Evolutionary conservation across 2,329 filamentous ascomycete genomes (phyloP).

Genomic region (Hypoxylon rubiginosum): DNA sequence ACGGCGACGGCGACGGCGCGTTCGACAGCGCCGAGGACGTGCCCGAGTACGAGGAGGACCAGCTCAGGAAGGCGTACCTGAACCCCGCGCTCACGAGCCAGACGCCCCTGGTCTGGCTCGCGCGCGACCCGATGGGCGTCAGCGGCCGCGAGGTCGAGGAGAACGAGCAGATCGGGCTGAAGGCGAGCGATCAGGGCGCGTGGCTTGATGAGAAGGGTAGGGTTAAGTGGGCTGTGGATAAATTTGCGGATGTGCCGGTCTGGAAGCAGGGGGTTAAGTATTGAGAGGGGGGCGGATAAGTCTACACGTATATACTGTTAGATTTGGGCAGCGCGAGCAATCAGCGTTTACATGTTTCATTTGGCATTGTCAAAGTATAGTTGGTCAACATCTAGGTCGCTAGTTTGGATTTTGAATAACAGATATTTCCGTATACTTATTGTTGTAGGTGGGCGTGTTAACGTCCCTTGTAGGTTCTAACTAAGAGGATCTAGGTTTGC

Average conservation of each 20-base stretch:
- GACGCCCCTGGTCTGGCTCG: slow-evolving; percentile 74
- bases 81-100: slow-evolving; percentile 54
- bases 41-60: slow-evolving; percentile 47
- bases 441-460: too few relatives aligned
- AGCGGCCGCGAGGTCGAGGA: slow-evolving; percentile 72
- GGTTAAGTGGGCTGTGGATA: slow-evolving; percentile 43
- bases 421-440: too few relatives aligned
- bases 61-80: slow-evolving; percentile 48
- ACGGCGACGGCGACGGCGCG: slow-evolving; percentile 36
- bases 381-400: too few relatives aligned
- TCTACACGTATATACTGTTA: not conserved
- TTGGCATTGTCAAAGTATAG: not conserved
- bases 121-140: slow-evolving; percentile 71
- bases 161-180: slow-evolving; percentile 69
- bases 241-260: slow-evolving; percentile 47
- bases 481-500: too few relatives aligned
- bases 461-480: too few relatives aligned
- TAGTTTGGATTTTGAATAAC: too few relatives aligned
- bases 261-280: slow-evolving; percentile 44
- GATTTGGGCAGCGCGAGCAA: not conserved
- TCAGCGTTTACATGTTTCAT: not conserved
- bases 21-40: slow-evolving; percentile 37
- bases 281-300: not conserved
- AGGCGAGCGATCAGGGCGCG: slow-evolving; percentile 74
- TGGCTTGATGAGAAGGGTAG: slow-evolving; percentile 68